These are phyloP conservation scores for Quillaja saponaria DNA, from an alignment of 306 rosid species.

Conservation along the genomic window DNA sequence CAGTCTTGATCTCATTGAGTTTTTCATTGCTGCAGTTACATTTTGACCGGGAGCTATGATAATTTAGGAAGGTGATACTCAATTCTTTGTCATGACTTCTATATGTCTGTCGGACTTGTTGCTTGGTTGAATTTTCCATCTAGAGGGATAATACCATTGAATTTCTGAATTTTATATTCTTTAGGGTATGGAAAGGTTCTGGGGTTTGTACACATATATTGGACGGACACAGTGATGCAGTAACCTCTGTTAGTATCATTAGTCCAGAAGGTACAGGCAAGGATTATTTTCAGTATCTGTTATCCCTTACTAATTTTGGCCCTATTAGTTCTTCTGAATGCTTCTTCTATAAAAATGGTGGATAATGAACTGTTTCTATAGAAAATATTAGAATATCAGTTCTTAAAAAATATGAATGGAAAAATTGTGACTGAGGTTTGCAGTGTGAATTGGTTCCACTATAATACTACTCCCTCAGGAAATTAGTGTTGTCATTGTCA, in stretches of 20 bases:
- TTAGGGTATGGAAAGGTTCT: constrained; percentile 77
- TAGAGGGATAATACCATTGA: constrained; percentile 5
- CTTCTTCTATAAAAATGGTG: constrained; percentile 1
- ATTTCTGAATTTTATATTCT: constrained; percentile 21
- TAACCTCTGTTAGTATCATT: constrained; percentile 68
- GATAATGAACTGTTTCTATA: constrained; percentile 18
- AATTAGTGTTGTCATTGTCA: too few relatives aligned
- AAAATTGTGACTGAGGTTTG: constrained; percentile 5
- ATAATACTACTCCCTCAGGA: too few relatives aligned
- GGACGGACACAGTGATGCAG: constrained; percentile 77
- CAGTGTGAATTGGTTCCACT: neutral
- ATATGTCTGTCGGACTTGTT: constrained; percentile 4
- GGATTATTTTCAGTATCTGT: constrained; percentile 1
- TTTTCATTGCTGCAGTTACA: constrained; percentile 60
- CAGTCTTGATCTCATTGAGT: constrained; percentile 9
- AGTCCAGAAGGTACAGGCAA: constrained; percentile 54
- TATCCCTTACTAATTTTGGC: constrained; percentile 1
- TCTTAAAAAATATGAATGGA: neutral
- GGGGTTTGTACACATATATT: constrained; percentile 75
- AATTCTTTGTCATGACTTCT: constrained; percentile 8
- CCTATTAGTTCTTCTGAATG: neutral
- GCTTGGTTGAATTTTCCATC: constrained; percentile 20
- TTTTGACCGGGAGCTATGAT: constrained; percentile 95
- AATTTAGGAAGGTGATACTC: constrained; percentile 73
- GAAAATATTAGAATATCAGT: neutral